Percentiles rank a stretch among this genome's conserved stretches.
These are phyloP conservation scores for Camelina neglecta DNA, from an alignment of 345 rosid genomes.

Conservation along the genomic window DNA sequence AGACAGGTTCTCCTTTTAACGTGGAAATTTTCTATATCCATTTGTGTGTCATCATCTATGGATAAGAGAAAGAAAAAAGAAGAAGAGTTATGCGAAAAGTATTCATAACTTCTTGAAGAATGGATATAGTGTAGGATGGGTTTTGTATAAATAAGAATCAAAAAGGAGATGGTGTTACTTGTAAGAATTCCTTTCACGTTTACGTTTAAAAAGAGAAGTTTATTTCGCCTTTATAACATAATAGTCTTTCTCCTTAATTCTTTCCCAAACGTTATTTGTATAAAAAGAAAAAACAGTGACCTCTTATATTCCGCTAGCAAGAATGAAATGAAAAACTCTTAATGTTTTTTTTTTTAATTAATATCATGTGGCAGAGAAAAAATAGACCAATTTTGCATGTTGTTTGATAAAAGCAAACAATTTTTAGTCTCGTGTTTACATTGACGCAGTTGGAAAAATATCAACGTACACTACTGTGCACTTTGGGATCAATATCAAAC, in stretches of 20 bases:
- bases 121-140: constrained; percentile 1
- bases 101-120: neutral
- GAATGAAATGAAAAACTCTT: too few relatives aligned
- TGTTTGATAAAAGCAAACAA: too few relatives aligned
- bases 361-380: too few relatives aligned
- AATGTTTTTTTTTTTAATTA: neutral
- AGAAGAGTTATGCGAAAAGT: neutral
- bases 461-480: too few relatives aligned
- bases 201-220: neutral
- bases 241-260: constrained; percentile 10
- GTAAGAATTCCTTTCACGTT: constrained; percentile 40
- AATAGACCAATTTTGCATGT: too few relatives aligned
- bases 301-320: constrained; percentile 24
- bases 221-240: constrained; percentile 2
- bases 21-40: too few relatives aligned
- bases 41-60: too few relatives aligned
- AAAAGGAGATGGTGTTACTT: constrained; percentile 38
- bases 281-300: constrained; percentile 19
- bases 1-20: too few relatives aligned
- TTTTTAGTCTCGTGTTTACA: too few relatives aligned
- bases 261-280: constrained; percentile 23
- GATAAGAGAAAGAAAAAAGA: neutral
- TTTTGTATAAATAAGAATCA: constrained; percentile 5
- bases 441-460: too few relatives aligned
- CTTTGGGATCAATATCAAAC: neutral